Evolutionary conservation across 1,284 basidiomycete species (phyloP).

Genomic region (Pseudozyma flocculosa): DNA sequence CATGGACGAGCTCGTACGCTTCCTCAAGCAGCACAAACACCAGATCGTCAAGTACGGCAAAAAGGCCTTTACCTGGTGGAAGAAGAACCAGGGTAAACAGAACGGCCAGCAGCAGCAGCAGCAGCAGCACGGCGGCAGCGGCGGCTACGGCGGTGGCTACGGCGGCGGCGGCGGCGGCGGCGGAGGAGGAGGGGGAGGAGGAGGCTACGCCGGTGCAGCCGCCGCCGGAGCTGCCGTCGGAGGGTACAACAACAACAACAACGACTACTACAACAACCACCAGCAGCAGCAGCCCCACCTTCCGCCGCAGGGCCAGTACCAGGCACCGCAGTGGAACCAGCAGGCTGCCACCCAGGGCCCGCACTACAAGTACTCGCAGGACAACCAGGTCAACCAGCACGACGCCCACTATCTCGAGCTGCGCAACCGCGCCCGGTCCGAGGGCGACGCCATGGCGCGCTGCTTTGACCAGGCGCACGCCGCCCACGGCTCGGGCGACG

Average conservation of each 20-base stretch:
- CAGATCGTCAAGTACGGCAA: slow-evolving; percentile 46
- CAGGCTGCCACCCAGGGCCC: slow-evolving; percentile 28
- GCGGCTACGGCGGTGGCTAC: slow-evolving; percentile 1
- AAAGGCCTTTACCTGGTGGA: slow-evolving; percentile 45
- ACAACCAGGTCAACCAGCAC: slow-evolving; percentile 54
- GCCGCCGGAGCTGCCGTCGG: slow-evolving; percentile 4
- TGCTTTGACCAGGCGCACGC: slow-evolving; percentile 52
- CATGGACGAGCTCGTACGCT: slow-evolving; percentile 47
- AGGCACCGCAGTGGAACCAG: slow-evolving; percentile 17
- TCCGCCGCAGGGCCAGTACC: slow-evolving; percentile 38
- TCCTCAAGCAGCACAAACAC: slow-evolving; percentile 45
- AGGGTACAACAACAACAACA: neutral
- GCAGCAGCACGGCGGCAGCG: slow-evolving; percentile 3
- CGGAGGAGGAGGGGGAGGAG: slow-evolving; percentile 6
- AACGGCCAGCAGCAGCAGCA: slow-evolving; percentile 6
- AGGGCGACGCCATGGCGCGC: slow-evolving; percentile 53
- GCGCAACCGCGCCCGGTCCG: slow-evolving; percentile 47
- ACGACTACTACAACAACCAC: neutral
- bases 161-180: slow-evolving; percentile 4
- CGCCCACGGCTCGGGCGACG: slow-evolving; percentile 72
- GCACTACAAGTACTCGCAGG: slow-evolving; percentile 38
- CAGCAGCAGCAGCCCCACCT: slow-evolving; percentile 7
- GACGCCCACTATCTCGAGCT: slow-evolving; percentile 52
- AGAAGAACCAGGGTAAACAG: slow-evolving; percentile 33
- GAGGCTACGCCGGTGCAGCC: slow-evolving; percentile 18